Evolutionary conservation across 352 stramenopile genomes (phyloP).

Genomic region (Globisporangium solare): DNA sequence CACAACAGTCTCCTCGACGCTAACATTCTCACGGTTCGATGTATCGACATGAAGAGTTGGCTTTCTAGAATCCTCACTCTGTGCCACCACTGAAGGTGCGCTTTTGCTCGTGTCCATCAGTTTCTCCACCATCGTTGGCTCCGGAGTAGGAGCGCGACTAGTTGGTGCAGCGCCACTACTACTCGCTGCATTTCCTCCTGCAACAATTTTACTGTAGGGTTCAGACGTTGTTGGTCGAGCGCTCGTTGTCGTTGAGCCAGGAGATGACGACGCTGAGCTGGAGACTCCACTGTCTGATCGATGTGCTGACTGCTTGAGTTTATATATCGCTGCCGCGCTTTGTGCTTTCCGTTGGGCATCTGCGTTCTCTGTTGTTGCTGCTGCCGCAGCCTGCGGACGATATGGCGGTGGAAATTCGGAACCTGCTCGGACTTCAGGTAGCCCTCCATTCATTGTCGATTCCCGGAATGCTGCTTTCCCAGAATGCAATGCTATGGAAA

Average conservation of each 20-base stretch:
- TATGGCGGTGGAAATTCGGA: constrained; percentile 48
- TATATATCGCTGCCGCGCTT: constrained; percentile 67
- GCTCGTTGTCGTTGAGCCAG: constrained; percentile 1
- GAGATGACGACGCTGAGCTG: constrained; percentile 21
- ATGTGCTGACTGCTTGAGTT: constrained; percentile 38
- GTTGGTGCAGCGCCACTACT: background rate
- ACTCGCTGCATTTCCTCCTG: constrained; percentile 9
- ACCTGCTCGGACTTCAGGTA: constrained; percentile 46
- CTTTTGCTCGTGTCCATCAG: constrained; percentile 3
- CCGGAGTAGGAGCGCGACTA: constrained; percentile 12
- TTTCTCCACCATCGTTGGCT: constrained; percentile 12
- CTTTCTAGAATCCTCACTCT: constrained; percentile 19
- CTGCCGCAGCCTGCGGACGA: constrained; percentile 18
- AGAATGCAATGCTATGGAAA: constrained; percentile 47
- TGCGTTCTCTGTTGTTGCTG: constrained; percentile 15
- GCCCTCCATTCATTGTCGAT: constrained; percentile 32
- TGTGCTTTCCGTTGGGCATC: constrained; percentile 67
- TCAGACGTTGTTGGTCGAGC: constrained; percentile 13
- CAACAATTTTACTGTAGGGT: constrained; percentile 54
- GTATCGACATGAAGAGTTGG: constrained; percentile 53
- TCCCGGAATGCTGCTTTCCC: constrained; percentile 74
- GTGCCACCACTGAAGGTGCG: constrained; percentile 5
- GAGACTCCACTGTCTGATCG: constrained; percentile 12
- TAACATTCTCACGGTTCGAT: constrained; percentile 13
- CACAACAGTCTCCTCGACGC: constrained; percentile 29